Evolutionary conservation across 768 basidiomycete genomes (phyloP).

Genomic region (Cubamyces lactineus): DNA sequence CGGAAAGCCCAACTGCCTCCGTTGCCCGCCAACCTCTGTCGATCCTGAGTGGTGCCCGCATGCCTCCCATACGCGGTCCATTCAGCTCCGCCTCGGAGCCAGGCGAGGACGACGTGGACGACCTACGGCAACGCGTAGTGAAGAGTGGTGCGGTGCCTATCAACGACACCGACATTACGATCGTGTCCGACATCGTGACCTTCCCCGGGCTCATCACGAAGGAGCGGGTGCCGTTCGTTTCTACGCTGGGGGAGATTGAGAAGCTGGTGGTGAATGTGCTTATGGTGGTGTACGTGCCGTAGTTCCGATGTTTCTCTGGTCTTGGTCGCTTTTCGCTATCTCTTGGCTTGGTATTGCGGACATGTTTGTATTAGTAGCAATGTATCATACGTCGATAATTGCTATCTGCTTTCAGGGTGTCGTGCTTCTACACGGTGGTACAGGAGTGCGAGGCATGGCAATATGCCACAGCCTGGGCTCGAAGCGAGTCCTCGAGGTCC

Average conservation of each 20-base stretch:
- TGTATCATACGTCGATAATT: conserved; percentile 24
- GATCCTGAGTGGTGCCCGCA: conserved; percentile 28
- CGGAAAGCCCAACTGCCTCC: conserved; percentile 30
- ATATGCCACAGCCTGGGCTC: neutral
- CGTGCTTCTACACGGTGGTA: no score
- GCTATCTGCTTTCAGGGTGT: conserved; percentile 5
- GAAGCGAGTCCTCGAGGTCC: neutral
- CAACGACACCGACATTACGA: conserved; percentile 60
- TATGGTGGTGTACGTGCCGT: conserved; percentile 70
- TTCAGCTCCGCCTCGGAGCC: conserved; percentile 49
- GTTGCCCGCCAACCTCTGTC: conserved; percentile 21
- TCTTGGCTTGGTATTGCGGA: conserved; percentile 14
- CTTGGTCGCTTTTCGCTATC: conserved; percentile 6
- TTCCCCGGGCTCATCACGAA: conserved; percentile 53
- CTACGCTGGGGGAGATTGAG: conserved; percentile 60
- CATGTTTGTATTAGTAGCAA: conserved; percentile 25
- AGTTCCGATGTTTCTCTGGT: conserved; percentile 21
- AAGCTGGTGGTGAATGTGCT: conserved; percentile 79
- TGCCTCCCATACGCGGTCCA: conserved; percentile 47
- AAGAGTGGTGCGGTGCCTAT: conserved; percentile 70
- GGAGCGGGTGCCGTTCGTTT: conserved; percentile 71
- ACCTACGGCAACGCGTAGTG: conserved; percentile 59
- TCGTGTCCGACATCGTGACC: conserved; percentile 57
- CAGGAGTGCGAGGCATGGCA: no score
- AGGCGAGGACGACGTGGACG: conserved; percentile 42